These are phyloP conservation scores for Thecaphora thlaspeos DNA, from an alignment of 1,284 basidiomycete genomes.

Conservation along the genomic window DNA sequence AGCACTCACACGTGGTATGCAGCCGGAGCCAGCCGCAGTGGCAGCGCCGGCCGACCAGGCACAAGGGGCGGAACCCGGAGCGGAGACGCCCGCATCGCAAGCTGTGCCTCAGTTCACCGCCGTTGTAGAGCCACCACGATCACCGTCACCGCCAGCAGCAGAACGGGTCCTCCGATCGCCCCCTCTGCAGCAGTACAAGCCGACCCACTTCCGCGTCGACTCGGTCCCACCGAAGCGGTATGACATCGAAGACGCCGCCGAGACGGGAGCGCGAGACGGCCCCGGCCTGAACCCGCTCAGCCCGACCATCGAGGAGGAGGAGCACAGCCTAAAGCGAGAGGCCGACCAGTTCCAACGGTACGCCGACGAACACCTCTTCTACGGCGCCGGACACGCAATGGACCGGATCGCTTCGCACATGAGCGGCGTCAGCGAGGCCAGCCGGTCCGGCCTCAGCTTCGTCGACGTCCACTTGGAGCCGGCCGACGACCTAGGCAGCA, in stretches of 20 bases:
- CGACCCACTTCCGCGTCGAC: conserved; percentile 16
- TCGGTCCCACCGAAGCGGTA: conserved; percentile 36
- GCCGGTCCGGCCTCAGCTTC: conserved; percentile 31
- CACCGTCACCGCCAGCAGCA: too few relatives aligned
- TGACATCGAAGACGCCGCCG: conserved; percentile 2
- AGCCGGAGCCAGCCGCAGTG: too few relatives aligned
- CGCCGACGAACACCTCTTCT: neutral
- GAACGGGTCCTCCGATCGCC: too few relatives aligned
- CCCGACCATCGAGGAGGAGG: conserved; percentile 14
- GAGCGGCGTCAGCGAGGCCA: conserved; percentile 2
- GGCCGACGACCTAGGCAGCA: conserved; percentile 2
- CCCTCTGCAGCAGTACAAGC: neutral
- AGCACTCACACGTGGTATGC: too few relatives aligned
- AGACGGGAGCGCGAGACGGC: neutral
- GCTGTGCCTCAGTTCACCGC: too few relatives aligned
- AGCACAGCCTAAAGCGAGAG: conserved; percentile 1
- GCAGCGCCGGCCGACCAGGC: too few relatives aligned
- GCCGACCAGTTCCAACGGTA: neutral
- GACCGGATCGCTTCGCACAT: neutral
- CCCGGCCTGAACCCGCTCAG: neutral
- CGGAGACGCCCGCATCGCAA: too few relatives aligned
- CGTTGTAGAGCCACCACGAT: too few relatives aligned
- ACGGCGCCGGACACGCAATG: neutral
- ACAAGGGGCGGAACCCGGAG: too few relatives aligned
- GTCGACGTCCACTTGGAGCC: conserved; percentile 27